phyloP scores from a whole-genome alignment of 805 yeast genomes.

The Sungouiozyma intestinalis region DNA sequence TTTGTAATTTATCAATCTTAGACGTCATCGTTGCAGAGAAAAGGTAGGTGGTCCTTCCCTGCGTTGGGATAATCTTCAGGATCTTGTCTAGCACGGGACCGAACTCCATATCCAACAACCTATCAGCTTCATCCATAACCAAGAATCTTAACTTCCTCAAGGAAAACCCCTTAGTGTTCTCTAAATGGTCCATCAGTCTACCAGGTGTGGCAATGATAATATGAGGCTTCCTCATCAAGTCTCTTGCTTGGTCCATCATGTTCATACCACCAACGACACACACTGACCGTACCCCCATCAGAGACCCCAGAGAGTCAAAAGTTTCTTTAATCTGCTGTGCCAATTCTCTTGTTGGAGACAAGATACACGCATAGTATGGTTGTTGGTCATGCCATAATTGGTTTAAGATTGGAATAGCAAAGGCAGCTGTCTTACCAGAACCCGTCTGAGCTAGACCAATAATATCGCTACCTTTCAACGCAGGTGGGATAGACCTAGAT shows the following conservation, averaged over 20 bases:
- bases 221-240: slow-evolving; percentile 88
- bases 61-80: slow-evolving; percentile 70
- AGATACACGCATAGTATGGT: slow-evolving; percentile 79
- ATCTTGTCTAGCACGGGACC: slow-evolving; percentile 90
- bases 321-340: slow-evolving; percentile 89
- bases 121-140: slow-evolving; percentile 96
- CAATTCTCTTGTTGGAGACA: slow-evolving; percentile 79
- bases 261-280: slow-evolving; percentile 98
- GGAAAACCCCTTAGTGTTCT: slow-evolving; percentile 82
- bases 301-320: slow-evolving; percentile 82
- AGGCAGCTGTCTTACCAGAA: slow-evolving; percentile 97
- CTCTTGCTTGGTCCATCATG: slow-evolving; percentile 95
- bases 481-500: slow-evolving; percentile 82
- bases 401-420: slow-evolving; percentile 91
- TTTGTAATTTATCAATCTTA: slow-evolving; percentile 85
- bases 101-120: slow-evolving; percentile 90
- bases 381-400: slow-evolving; percentile 81
- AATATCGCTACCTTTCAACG: slow-evolving; percentile 80
- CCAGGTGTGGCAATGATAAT: slow-evolving; percentile 95
- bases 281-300: slow-evolving; percentile 84
- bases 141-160: slow-evolving; percentile 67
- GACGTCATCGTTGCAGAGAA: slow-evolving; percentile 97
- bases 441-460: slow-evolving; percentile 98
- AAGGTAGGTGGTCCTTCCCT: slow-evolving; percentile 68
- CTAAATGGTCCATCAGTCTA: slow-evolving; percentile 85